Conservation (phyloP, 2,329 filamentous ascomycete genomes). For the Pseudogymnoascus sp. region DNA sequence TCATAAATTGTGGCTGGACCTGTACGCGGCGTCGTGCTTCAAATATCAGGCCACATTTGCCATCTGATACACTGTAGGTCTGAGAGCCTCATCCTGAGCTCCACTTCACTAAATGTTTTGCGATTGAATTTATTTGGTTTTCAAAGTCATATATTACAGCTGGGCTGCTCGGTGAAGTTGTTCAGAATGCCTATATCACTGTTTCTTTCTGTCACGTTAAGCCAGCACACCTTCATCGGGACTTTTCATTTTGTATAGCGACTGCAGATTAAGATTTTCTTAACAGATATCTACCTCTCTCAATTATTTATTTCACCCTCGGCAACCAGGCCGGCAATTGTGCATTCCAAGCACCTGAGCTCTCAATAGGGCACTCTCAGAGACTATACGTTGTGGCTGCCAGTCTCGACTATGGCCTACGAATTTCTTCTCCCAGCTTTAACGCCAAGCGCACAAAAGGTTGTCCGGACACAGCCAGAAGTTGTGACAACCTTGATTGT, state of each 20-base stretch:
- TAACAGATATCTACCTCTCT: not conserved
- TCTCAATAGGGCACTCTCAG: not conserved
- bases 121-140: not conserved
- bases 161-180: not conserved
- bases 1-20: conserved; percentile 1
- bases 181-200: not conserved
- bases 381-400: not conserved
- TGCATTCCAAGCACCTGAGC: not conserved
- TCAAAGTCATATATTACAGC: not conserved
- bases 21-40: not conserved
- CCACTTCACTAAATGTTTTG: conserved; percentile 4
- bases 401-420: not conserved
- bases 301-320: not conserved
- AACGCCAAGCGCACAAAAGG: not conserved
- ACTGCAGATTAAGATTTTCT: not conserved
- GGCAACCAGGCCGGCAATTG: not conserved
- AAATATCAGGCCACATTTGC: conserved; percentile 1
- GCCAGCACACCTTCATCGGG: not conserved
- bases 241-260: not conserved
- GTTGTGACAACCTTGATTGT: not conserved
- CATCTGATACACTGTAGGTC: conserved; percentile 8
- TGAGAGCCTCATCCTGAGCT: conserved; percentile 5
- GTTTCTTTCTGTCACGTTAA: not conserved
- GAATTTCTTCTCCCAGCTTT: conserved; percentile 2
- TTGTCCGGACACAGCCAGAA: conserved; percentile 2